These are phyloP conservation scores for Castanea mollissima DNA, from an alignment of 306 rosid genomes.

Conservation along the genomic window DNA sequence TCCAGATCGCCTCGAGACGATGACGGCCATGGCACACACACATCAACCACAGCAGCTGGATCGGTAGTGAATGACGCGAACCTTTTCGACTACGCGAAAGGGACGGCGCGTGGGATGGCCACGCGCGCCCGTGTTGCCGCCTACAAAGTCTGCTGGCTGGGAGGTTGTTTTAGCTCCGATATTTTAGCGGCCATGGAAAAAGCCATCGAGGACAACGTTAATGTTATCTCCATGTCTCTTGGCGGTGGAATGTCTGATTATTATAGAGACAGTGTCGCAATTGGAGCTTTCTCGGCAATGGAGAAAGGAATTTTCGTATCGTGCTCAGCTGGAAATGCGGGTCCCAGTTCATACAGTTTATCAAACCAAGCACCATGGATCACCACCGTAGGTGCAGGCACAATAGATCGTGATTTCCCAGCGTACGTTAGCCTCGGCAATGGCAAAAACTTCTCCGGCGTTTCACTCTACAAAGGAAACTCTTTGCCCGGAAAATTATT, in stretches of 20 bases:
- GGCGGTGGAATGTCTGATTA: conserved; percentile 58
- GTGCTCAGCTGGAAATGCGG: conserved; percentile 70
- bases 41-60: conserved; percentile 72
- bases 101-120: conserved; percentile 90
- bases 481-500: conserved; percentile 16
- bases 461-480: conserved; percentile 45
- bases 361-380: conserved; percentile 89
- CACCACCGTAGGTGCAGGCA: conserved; percentile 86
- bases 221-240: conserved; percentile 70
- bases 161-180: conserved; percentile 55
- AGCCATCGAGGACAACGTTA: conserved; percentile 66
- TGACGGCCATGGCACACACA: conserved; percentile 87
- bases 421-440: conserved; percentile 59
- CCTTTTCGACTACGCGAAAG: conserved; percentile 58
- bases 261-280: conserved; percentile 45
- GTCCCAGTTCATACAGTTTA: conserved; percentile 43
- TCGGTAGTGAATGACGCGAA: conserved; percentile 47
- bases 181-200: conserved; percentile 66
- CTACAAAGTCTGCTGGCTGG: conserved; percentile 73
- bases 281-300: conserved; percentile 78
- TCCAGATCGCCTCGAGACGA: conserved; percentile 65
- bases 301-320: conserved; percentile 73
- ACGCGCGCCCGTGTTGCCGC: conserved; percentile 57
- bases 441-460: conserved; percentile 64
- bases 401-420: conserved; percentile 83